Evolutionary conservation across 2,329 filamentous ascomycete genomes (phyloP).

Genomic region (Pseudomassariella vexata): DNA sequence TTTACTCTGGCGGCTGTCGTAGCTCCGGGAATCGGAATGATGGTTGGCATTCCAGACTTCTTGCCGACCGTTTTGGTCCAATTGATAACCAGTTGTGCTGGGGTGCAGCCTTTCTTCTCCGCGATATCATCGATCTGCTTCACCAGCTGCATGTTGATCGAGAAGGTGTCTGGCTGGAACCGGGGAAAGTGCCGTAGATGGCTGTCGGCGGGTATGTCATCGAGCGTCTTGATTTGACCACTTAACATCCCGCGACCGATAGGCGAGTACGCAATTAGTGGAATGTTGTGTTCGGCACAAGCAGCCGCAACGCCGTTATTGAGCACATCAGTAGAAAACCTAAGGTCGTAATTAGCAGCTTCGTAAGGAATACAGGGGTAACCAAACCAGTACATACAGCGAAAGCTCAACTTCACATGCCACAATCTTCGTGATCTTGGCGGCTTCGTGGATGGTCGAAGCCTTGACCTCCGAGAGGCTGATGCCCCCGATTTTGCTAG

Average conservation of each 20-base stretch:
- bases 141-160: constrained; percentile 59
- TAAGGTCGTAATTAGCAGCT: constrained; percentile 9
- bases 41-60: constrained; percentile 45
- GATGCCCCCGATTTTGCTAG: constrained; percentile 33
- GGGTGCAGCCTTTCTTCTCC: constrained; percentile 51
- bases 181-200: constrained; percentile 42
- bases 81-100: constrained; percentile 59
- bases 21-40: constrained; percentile 64
- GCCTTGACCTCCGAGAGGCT: constrained; percentile 33
- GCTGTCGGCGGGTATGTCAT: constrained; percentile 52
- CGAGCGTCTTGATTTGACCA: constrained; percentile 39
- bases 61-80: constrained; percentile 51
- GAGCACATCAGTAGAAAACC: constrained; percentile 18
- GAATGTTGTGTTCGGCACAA: constrained; percentile 60
- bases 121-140: constrained; percentile 52
- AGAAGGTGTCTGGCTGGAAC: constrained; percentile 58
- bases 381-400: constrained; percentile 15
- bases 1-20: constrained; percentile 47
- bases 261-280: constrained; percentile 68
- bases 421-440: constrained; percentile 26
- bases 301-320: constrained; percentile 29
- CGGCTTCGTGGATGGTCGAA: constrained; percentile 30
- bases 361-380: background rate
- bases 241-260: constrained; percentile 55
- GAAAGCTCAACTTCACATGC: constrained; percentile 33